Base-by-base conservation (phyloP, 345 rosid genomes). In the Citrus reticulata region DNA sequence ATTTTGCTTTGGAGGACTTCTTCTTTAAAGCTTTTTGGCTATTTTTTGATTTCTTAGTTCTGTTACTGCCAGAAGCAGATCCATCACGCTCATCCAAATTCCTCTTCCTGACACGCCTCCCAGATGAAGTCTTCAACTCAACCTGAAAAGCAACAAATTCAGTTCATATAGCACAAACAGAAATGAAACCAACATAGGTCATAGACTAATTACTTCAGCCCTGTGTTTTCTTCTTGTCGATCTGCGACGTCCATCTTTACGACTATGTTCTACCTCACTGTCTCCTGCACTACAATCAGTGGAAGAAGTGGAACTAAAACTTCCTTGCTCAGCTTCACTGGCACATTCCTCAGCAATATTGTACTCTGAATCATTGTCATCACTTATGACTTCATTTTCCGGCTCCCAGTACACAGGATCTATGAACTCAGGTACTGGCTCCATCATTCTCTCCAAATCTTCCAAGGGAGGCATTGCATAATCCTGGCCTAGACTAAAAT, bases 351-450 rank as follows among this genome's bases (percentile, higher is more conserved):
- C 98, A 5, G 91, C 77, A 49, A 88, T 91, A 79, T 94, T 91
- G 84, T 89, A 96, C 86, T 96, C 99, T 1, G 99, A 94, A 85
- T 94, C 98, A 82, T 75, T 90, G 78, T 94, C 95, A 49, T 93
- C 99, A 84, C 92, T 94, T 70, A 88, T 79, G 79, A 87, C 86
- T 81, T 90, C 96, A 81, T 78, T 91, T 84, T 91, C 99, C 27
- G 93, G 99, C 83, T 96, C 99, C 98, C 95, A 94, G 82, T 88
- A 94, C 85, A 94, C 76, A 75, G 93, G 90, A 88, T 96, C 99
- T 67, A 88, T 74, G 86, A 94, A 96, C 77, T 96, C 98, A 27
- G 95, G 94, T 72, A 87, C 83, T 42, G 98, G 99, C 81, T 93
- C 99, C 51, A 94, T 85, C 81, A 88, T 74, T 77, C 92, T 83